Evolutionary conservation across 1,139 yeast genomes (phyloP).

Genomic region (Candida labiduridarum): DNA sequence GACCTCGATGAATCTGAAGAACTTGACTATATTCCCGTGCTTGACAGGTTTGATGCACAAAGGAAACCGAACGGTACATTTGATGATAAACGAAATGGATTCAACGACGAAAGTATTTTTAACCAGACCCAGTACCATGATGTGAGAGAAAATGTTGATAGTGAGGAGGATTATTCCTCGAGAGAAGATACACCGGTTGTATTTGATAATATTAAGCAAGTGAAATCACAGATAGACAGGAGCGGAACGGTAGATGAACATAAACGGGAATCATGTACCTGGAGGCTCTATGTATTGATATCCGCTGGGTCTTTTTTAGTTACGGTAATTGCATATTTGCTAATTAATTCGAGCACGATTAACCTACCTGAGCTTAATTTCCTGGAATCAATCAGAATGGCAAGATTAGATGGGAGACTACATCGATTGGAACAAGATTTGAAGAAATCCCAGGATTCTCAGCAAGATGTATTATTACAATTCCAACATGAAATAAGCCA

Average conservation of each 20-base stretch:
- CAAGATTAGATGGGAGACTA: constrained; percentile 7
- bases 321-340: background rate
- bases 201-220: constrained; percentile 5
- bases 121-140: constrained; percentile 7
- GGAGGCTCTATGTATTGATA: background rate
- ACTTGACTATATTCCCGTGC: constrained; percentile 11
- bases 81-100: constrained; percentile 11
- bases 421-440: constrained; percentile 8
- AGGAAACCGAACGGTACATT: background rate
- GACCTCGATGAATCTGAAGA: constrained; percentile 13
- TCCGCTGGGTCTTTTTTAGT: background rate
- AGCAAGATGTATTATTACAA: background rate
- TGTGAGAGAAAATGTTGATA: background rate
- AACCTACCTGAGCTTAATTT: background rate
- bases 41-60: constrained; percentile 14
- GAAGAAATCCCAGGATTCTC: background rate
- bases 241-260: background rate
- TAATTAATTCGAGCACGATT: background rate
- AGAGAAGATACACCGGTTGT: constrained; percentile 1
- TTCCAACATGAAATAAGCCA: constrained; percentile 6
- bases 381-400: background rate
- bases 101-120: constrained; percentile 7
- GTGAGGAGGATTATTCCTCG: background rate
- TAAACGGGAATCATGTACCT: background rate
- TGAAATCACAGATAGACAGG: background rate